Evolutionary conservation across 176 grass and related monocot species (phyloP), one percentile per base, ranked within the genome.

Genomic region (Oryza meridionalis): DNA sequence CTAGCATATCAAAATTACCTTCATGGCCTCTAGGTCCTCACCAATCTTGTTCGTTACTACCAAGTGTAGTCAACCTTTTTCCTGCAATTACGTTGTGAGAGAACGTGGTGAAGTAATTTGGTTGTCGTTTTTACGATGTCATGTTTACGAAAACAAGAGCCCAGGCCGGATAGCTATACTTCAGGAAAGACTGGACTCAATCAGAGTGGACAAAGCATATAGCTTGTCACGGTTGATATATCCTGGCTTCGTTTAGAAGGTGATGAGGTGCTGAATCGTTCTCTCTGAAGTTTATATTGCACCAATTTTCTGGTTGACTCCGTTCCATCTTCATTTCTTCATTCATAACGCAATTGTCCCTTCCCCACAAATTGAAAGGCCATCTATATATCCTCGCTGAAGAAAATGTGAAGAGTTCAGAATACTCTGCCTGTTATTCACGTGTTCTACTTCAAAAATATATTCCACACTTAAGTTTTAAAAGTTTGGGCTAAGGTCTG

Each of bases 211-310:
- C 19, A 24, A 24, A 31, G 70, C 22, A 26, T 71, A 27, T 71
- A 27, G 10, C 15, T 26, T 43, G 6, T 73, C 7, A 38, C 61
- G 14, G 26, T 19, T 16, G 3, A 26, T 31, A 31, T 31, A 31
- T 72, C 1, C 1, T 7, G 29, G 45, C 75, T 69, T 43, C 62
- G 26, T 55, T 65, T 44, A 58, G 69, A 13, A 47, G 21, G 21
- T n/a, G 51, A 38, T 61, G 62, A 62, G 88, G 37, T 90, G 75
- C 75, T 10, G 69, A 25, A 86, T 86, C 88, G 63, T 69, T 90
- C 29, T 90, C 84, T 10, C 0, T 16, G 62, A 90, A 69, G 80
- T 68, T 49, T 59, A 78, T 61, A 32, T 42, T 13, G 67, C 69
- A 86, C 62, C 69, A 42, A 14, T 43, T 69, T 68, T 42, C 2